Evolutionary conservation across 495 filamentous ascomycete species (phyloP), one percentile per base, ranked within the genome.

Genomic region (Trypethelium eluteriae): DNA sequence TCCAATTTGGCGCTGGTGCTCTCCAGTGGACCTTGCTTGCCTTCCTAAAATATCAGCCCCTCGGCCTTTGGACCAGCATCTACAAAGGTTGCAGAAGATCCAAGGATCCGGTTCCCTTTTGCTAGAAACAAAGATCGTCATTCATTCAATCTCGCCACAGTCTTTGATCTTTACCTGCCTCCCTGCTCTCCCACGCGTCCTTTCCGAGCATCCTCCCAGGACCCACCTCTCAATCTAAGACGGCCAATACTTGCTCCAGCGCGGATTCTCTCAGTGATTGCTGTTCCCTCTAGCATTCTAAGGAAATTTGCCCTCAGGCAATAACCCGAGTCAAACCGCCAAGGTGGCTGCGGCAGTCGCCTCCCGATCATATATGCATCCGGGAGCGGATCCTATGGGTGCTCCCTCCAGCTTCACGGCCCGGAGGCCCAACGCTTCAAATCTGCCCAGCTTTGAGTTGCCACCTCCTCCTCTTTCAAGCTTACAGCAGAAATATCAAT

Each of bases 281-380:
- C 25, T 25, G 25, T 25, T 25, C 25, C 25, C 25, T 25, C 25
- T 25, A 25, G 25, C 25, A 25, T 25, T 25, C 25, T 25, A 25
- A 25, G 25, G 25, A 25, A 25, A 25, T 25, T 25, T 25, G 25
- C 25, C 25, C 25, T 25, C 25, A 25, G 70, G 71, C 67, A 67
- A 66, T 69, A 64, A 56, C 65, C 67, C 44, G 64, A 64, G 71
- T 47, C 64, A 73, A 71, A 71, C 74, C 76, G 76, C 65, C 68
- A 79, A 75, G 71, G 75, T 79, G 77, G 76, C 77, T 76, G 76
- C 77, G 67, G 74, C 75, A 68, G 75, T 78, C 68, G 76, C 74
- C 70, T 71, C 75, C 69, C 76, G 71, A 63, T 66, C 70, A 61
- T 74, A 74, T 56, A 79, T 79, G 77, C 74, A 75, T 71, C 73